Base-by-base conservation (phyloP, 2,329 filamentous ascomycete genomes). In the Fusarium circinatum region DNA sequence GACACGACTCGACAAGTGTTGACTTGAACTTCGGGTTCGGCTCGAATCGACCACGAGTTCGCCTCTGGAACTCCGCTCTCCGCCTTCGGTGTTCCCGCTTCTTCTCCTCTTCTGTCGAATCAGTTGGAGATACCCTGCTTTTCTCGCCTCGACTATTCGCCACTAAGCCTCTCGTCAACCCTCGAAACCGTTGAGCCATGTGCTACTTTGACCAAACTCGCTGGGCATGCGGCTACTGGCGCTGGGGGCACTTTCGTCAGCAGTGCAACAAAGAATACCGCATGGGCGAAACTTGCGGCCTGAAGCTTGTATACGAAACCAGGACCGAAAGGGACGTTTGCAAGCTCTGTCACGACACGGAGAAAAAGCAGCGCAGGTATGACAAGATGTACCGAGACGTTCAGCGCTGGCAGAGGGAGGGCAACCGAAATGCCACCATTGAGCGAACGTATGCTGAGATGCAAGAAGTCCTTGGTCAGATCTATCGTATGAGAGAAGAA, bases 221-320 rank as follows among this genome's bases (percentile, higher is more conserved):
- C 78, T 98, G 93, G 89, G 84, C 84, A 65, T 98, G 96, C 85
- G 93, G 93, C 80, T 96, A 94, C 88, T 98, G 93, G 92, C 94
- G 95, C 84, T 98, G 95, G 95, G 93, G 94, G 75, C 93, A 92
- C 85, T 98, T 98, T 86, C 91, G 93, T 75, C 90, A 95, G 83
- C 95, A 97, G 82, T 98, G 96, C 88, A 92, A 93, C 83, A 95
- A 94, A 84, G 96, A 98, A 83, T 97, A 97, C 85, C 93, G 96
- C 75, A 98, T 94, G 76, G 96, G 96, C 79, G 96, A 98, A 87
- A 98, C 96, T 42, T 98, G 96, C 84, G 96, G 96, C 71, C 92
- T 98, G 85, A 97, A 94, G 85, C 89, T 98, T 74, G 92, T 98
- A 80, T 95, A 93, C 86, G 86, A 90, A 77, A 95, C 94, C 32